Base-by-base conservation (phyloP, 345 rosid species). In the Nasturtium officinale region DNA sequence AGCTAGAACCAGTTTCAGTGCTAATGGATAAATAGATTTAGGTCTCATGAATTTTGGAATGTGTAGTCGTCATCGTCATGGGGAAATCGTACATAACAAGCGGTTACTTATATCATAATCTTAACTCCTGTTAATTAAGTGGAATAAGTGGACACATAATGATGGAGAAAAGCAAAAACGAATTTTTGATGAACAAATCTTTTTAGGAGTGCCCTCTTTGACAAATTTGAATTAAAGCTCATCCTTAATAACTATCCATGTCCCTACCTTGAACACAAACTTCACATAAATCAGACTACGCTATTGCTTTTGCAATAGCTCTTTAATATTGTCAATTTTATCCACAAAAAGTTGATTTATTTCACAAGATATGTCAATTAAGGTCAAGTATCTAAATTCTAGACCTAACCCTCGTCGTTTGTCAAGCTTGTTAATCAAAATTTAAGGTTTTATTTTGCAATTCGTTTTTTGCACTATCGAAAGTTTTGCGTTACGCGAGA, bases 221-320 rank as follows among this genome's bases (percentile, higher is more conserved):
- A 56, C 46, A 64, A 8, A 37, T 65, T 77, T 57, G 72, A 71
- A 77, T 57, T 71, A 65, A 77, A 77, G 76, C 17, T 69, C 76
- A 64, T 77, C 67, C 71, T 77, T 77, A 57, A 64, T 48, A 54
- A 64, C 9, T 11, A 38, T 65, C 28, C 21, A 63, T 77, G 76
- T 77, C 67, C 76, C 76, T 47, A 71, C 76, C 61, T 47, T 71
- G 40, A 77, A 57, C 80, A 55, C 61, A 63, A 33, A 33, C 25
- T 55, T 43, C 20, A 54, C 1, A 61, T 54, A 53, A 18, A 54
- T 13, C 20, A 43, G 13, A 42, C 61, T 26, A 28, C 61, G 67
- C 37, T 66, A 61, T 66, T 47, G 13, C 18, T 29, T 57, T 60
- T 65, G 28, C 67, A 40, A 18, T 48, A 59, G 30, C n/a, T 62